Percentiles rank a stretch among this genome's conserved stretches.
phyloP scores from a whole-genome alignment of 2,329 filamentous ascomycete species.

The Exophiala aquamarina region DNA sequence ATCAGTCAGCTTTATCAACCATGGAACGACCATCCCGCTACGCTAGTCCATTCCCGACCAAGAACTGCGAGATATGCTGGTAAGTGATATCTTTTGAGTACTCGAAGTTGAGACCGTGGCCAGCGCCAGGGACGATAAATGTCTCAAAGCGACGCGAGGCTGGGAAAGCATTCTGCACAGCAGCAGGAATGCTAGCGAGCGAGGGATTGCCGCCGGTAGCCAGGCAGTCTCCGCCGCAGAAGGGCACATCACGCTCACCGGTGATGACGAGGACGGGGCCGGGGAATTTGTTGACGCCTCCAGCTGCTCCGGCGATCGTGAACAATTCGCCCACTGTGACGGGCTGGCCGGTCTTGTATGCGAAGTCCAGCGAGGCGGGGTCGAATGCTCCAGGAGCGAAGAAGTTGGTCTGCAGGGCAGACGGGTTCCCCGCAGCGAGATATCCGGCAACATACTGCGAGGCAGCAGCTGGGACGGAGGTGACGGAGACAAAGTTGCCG shows the following conservation, averaged over 20 bases:
- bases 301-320: constrained; percentile 48
- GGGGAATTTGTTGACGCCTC: constrained; percentile 37
- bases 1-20: too few relatives aligned
- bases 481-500: constrained; percentile 18
- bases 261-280: constrained; percentile 62
- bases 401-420: constrained; percentile 44
- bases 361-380: constrained; percentile 30
- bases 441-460: constrained; percentile 55
- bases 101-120: constrained; percentile 53
- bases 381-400: constrained; percentile 53
- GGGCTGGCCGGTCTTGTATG: constrained; percentile 54
- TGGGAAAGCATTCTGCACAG: constrained; percentile 45
- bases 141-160: constrained; percentile 52
- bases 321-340: constrained; percentile 60
- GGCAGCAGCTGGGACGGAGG: constrained; percentile 33
- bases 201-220: constrained; percentile 39
- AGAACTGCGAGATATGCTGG: constrained; percentile 18
- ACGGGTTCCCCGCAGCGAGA: constrained; percentile 50
- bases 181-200: constrained; percentile 45
- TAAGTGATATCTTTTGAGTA: constrained; percentile 44
- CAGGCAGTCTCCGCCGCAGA: constrained; percentile 63
- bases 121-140: constrained; percentile 53
- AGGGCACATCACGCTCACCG: constrained; percentile 53
- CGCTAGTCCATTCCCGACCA: constrained; percentile 3
- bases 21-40: too few relatives aligned